These are phyloP conservation scores for Cicer pinnatifidum DNA, from an alignment of 306 rosid genomes.

Conservation along the genomic window DNA sequence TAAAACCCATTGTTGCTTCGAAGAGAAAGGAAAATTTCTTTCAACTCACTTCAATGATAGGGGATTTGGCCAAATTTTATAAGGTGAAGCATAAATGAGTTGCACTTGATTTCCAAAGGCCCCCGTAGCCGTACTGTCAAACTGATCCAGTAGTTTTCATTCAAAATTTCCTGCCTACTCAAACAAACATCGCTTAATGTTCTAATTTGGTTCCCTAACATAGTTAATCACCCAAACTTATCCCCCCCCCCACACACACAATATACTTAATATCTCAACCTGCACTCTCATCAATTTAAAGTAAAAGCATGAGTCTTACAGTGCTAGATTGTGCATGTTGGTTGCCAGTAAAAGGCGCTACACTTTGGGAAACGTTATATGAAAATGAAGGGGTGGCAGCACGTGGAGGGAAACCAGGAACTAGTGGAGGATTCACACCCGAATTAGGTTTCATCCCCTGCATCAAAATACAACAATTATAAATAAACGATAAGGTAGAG, in stretches of 20 bases:
- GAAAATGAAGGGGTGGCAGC: slow-evolving; percentile 53
- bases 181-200: slow-evolving; percentile 12
- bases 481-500: not conserved
- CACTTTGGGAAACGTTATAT: slow-evolving; percentile 52
- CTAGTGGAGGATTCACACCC: slow-evolving; percentile 45
- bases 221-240: slow-evolving; percentile 10
- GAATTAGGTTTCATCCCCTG: slow-evolving; percentile 50
- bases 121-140: not conserved
- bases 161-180: slow-evolving; percentile 9
- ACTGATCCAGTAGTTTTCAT: not conserved
- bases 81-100: slow-evolving; percentile 7
- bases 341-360: slow-evolving; percentile 41
- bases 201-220: slow-evolving; percentile 17
- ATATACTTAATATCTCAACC: slow-evolving; percentile 1
- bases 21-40: slow-evolving; percentile 5
- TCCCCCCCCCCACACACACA: not conserved
- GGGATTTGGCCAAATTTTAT: slow-evolving; percentile 2
- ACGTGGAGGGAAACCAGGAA: slow-evolving; percentile 50
- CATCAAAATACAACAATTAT: slow-evolving; percentile 26
- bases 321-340: slow-evolving; percentile 52
- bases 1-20: slow-evolving; percentile 2
- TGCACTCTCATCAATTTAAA: slow-evolving; percentile 5
- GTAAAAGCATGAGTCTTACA: slow-evolving; percentile 43
- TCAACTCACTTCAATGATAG: not conserved
- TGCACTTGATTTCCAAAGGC: slow-evolving; percentile 16